Percentiles rank a stretch among this genome's conserved stretches.
Conservation (phyloP, 768 basidiomycete species). For the Pleurotus eryngii region DNA sequence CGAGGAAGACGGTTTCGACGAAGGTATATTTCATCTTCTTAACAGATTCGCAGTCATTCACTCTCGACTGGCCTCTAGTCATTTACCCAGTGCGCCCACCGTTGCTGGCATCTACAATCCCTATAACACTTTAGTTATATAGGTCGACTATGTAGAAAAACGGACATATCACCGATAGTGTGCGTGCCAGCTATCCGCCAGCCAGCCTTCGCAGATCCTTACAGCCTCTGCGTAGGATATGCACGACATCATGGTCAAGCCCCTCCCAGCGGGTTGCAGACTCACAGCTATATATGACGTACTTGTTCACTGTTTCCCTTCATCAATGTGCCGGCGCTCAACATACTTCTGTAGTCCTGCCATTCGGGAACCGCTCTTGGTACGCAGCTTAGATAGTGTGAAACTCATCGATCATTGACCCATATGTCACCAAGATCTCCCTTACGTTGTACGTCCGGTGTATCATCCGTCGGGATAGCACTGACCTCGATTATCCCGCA, state of each 20-base stretch:
- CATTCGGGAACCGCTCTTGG: slow-evolving; percentile 87
- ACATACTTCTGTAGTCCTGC: slow-evolving; percentile 52
- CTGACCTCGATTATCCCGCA: not conserved
- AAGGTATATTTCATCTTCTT: slow-evolving; percentile 42
- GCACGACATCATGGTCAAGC: slow-evolving; percentile 61
- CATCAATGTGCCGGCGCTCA: not conserved
- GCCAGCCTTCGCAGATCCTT: not conserved
- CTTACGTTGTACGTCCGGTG: slow-evolving; percentile 50
- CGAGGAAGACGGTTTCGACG: slow-evolving; percentile 81
- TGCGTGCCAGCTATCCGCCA: slow-evolving; percentile 28
- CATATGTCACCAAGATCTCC: slow-evolving; percentile 47
- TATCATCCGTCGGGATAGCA: not conserved
- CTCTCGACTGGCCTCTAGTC: slow-evolving; percentile 34
- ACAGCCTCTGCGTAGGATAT: slow-evolving; percentile 44
- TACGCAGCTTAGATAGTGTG: slow-evolving; percentile 23
- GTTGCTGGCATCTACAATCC: not conserved
- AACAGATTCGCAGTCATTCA: not conserved
- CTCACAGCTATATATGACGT: slow-evolving; percentile 82
- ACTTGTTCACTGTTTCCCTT: slow-evolving; percentile 21
- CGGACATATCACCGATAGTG: slow-evolving; percentile 88
- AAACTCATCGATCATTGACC: not conserved
- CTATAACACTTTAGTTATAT: slow-evolving; percentile 65
- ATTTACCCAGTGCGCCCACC: slow-evolving; percentile 63
- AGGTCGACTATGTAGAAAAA: slow-evolving; percentile 51
- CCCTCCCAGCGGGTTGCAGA: slow-evolving; percentile 41